phyloP scores from a whole-genome alignment of 2,329 filamentous ascomycete genomes.

The Aspergillus vadensis region DNA sequence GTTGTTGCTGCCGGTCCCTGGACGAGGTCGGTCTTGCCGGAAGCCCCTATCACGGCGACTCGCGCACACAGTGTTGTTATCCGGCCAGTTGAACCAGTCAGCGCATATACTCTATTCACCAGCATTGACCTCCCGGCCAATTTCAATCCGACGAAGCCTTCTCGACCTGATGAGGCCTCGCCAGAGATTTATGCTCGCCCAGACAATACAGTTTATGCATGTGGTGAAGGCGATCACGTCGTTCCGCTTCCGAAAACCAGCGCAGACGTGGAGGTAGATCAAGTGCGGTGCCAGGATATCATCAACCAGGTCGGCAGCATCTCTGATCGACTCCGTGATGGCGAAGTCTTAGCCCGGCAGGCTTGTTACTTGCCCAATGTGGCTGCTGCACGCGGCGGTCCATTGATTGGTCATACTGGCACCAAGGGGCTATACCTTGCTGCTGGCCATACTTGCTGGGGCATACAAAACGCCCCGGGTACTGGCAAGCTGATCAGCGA shows the following conservation, averaged over 20 bases:
- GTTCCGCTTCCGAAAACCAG: conserved; percentile 75
- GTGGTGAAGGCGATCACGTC: conserved; percentile 79
- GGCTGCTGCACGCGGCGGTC: conserved; percentile 58
- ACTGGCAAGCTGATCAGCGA: conserved; percentile 82
- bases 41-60: conserved; percentile 60
- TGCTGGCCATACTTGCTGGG: conserved; percentile 95
- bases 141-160: conserved; percentile 54
- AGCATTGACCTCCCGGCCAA: conserved; percentile 72
- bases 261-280: conserved; percentile 74
- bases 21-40: conserved; percentile 56
- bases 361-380: conserved; percentile 92
- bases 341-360: conserved; percentile 73
- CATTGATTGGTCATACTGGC: conserved; percentile 75
- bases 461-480: conserved; percentile 90
- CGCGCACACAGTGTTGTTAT: conserved; percentile 67
- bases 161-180: conserved; percentile 65
- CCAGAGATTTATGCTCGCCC: conserved; percentile 94
- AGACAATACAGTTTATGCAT: conserved; percentile 87
- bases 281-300: conserved; percentile 78
- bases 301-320: conserved; percentile 69
- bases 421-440: conserved; percentile 77
- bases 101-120: conserved; percentile 67
- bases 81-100: conserved; percentile 54
- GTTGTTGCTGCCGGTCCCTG: conserved; percentile 65
- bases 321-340: conserved; percentile 62